phyloP scores from a whole-genome alignment of 768 basidiomycete genomes.

The Boletales sp. region DNA sequence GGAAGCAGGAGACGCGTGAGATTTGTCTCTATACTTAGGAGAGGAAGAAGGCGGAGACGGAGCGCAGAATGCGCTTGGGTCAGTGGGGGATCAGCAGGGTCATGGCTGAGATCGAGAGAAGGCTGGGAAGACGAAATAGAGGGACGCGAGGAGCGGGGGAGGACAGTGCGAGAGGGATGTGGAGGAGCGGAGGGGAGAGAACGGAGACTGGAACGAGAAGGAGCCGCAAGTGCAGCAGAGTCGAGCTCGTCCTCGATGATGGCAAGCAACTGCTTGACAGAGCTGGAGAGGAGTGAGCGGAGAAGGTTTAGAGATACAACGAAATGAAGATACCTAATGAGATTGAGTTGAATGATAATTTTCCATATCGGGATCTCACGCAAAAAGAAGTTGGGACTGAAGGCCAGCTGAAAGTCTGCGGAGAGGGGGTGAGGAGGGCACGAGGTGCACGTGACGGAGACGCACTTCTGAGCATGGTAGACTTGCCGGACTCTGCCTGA shows the following conservation, averaged over 20 bases:
- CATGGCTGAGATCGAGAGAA: background rate
- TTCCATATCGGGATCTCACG: constrained; percentile 58
- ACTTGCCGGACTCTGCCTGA: constrained; percentile 31
- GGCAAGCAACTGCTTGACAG: constrained; percentile 55
- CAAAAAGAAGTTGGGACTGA: constrained; percentile 59
- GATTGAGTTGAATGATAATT: constrained; percentile 63
- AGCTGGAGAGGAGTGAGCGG: constrained; percentile 32
- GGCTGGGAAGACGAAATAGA: background rate
- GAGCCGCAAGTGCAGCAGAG: constrained; percentile 5
- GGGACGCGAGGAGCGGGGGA: background rate
- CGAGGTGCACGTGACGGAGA: background rate
- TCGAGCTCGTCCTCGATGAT: constrained; percentile 48
- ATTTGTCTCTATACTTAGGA: constrained; percentile 53
- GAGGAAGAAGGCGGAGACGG: constrained; percentile 44
- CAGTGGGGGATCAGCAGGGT: constrained; percentile 14
- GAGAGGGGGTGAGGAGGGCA: background rate
- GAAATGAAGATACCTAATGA: constrained; percentile 47
- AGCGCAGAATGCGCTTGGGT: constrained; percentile 21
- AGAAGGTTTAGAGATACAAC: background rate
- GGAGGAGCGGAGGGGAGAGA: background rate
- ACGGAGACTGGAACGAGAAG: background rate
- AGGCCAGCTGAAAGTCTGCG: constrained; percentile 65
- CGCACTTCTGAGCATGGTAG: constrained; percentile 29
- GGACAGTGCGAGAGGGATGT: background rate
- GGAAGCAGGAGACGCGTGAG: constrained; percentile 50